phyloP scores from a whole-genome alignment of 2,329 filamentous ascomycete species.

The Sarocladium brachiariae region DNA sequence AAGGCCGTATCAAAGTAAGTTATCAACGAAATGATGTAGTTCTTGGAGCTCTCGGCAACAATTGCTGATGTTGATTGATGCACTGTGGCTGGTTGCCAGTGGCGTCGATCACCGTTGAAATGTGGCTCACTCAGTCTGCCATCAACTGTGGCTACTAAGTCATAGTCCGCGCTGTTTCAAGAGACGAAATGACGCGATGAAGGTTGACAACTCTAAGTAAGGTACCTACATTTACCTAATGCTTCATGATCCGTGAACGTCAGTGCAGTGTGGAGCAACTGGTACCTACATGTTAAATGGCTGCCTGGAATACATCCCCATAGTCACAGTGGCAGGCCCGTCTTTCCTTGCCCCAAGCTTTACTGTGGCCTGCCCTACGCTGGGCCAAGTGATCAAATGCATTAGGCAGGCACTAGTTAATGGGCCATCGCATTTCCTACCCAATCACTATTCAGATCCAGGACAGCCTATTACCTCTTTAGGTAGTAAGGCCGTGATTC shows the following conservation, averaged over 20 bases:
- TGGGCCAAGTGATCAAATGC: slow-evolving; percentile 1
- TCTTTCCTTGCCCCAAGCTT: background rate
- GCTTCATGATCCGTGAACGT: too few relatives aligned
- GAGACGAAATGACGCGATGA: too few relatives aligned
- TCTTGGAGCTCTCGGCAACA: slow-evolving; percentile 4
- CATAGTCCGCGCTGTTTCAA: background rate
- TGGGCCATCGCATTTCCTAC: background rate
- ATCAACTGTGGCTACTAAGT: background rate
- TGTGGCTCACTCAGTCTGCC: background rate
- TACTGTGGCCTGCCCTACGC: background rate
- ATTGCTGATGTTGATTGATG: background rate
- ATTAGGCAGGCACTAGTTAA: slow-evolving; percentile 2
- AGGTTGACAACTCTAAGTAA: too few relatives aligned
- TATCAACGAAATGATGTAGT: too few relatives aligned
- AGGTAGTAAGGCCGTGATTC: background rate
- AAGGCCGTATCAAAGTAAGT: too few relatives aligned
- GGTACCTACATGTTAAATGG: too few relatives aligned
- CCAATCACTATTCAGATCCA: background rate
- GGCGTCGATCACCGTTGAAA: background rate
- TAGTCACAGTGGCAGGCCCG: too few relatives aligned
- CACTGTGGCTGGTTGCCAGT: background rate
- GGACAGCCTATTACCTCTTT: background rate
- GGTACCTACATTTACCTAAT: too few relatives aligned
- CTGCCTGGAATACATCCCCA: too few relatives aligned
- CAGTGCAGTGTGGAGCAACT: too few relatives aligned